These are phyloP conservation scores for Tarenaya hassleriana DNA, from an alignment of 345 rosid genomes.

Conservation along the genomic window DNA sequence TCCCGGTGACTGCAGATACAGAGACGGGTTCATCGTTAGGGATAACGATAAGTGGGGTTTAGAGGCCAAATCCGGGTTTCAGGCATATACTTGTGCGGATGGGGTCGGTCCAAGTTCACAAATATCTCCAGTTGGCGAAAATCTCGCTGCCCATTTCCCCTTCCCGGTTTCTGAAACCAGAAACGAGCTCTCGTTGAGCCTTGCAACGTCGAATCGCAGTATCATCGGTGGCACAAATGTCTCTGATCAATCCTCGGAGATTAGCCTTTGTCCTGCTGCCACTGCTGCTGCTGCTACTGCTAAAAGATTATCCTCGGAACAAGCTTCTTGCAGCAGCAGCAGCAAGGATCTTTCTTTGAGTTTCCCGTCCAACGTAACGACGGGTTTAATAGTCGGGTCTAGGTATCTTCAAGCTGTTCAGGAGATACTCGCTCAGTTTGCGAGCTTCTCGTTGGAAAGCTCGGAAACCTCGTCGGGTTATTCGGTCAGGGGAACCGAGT, in stretches of 20 bases:
- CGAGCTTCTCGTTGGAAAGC: conserved; percentile 61
- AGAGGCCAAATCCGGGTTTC: conserved; percentile 32
- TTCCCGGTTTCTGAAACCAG: conserved; percentile 28
- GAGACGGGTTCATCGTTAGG: conserved; percentile 27
- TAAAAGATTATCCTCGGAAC: conserved; percentile 43
- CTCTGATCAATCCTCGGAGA: conserved; percentile 56
- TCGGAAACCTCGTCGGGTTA: conserved; percentile 34
- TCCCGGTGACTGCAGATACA: conserved; percentile 26
- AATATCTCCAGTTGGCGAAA: conserved; percentile 35
- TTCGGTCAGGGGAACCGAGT: conserved; percentile 25
- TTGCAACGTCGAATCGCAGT: conserved; percentile 47
- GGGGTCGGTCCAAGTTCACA: conserved; percentile 37
- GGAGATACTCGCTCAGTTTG: conserved; percentile 78
- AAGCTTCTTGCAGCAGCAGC: conserved; percentile 40
- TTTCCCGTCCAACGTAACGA: conserved; percentile 29
- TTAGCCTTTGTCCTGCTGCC: conserved; percentile 34
- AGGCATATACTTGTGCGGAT: conserved; percentile 31
- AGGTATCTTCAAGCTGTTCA: conserved; percentile 66
- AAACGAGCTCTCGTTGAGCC: conserved; percentile 76
- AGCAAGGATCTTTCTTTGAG: conserved; percentile 48
- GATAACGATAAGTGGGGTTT: conserved; percentile 29
- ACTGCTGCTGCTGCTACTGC: too few relatives aligned
- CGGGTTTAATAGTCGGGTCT: conserved; percentile 51
- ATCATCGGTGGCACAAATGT: conserved; percentile 25
- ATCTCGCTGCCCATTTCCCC: conserved; percentile 23